Base-by-base conservation (phyloP, 352 stramenopile genomes). In the Phytophthora pini region DNA sequence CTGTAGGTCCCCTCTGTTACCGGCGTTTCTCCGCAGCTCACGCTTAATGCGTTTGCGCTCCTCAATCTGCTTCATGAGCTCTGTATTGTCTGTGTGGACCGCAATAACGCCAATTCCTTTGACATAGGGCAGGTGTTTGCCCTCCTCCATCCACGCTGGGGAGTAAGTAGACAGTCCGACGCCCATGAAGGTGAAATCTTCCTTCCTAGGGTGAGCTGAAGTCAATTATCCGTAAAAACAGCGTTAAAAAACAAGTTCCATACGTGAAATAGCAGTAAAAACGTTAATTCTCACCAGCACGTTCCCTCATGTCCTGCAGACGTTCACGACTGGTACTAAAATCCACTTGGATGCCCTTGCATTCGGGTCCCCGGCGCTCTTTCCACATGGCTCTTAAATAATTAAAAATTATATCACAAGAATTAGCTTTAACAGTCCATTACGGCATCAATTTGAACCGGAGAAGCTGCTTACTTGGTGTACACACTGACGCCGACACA, bases 401-500 rank as follows among this genome's bases (percentile, higher is more conserved):
- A 51, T 48, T 52, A 32, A 15, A 60, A 4, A 26, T 26, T 34
- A 24, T 56, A 45, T 57, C 15, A 15, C 5, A 24, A 11, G 17
- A 31, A 13, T 12, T 12, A 5, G 4, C 11, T 10, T 38, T 45
- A 29, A 12, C 11, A 3, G 9, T 29, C 20, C 4, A 45, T 9
- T 22, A 5, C 13, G 13, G 31, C 7, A 11, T 43, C 26, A 10
- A 49, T 57, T 43, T 13, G 15, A 4, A 26, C 5, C 11, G 17
- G 36, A 13, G 20, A 39, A 60, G 39, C 4, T 20, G 36, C 73
- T 47, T 65, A 91, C 82, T 76, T 87, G 57, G 74, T 91, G 77
- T 91, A 91, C 8, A 91, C 73, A 41, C 78, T 86, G 34, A 91
- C 51, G 44, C 82, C 82, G 6, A 91, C 40, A 55, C 82, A 91